Percentiles rank a stretch among this genome's conserved stretches.
Conservation (phyloP, 306 rosid species). For the Quillaja saponaria region DNA sequence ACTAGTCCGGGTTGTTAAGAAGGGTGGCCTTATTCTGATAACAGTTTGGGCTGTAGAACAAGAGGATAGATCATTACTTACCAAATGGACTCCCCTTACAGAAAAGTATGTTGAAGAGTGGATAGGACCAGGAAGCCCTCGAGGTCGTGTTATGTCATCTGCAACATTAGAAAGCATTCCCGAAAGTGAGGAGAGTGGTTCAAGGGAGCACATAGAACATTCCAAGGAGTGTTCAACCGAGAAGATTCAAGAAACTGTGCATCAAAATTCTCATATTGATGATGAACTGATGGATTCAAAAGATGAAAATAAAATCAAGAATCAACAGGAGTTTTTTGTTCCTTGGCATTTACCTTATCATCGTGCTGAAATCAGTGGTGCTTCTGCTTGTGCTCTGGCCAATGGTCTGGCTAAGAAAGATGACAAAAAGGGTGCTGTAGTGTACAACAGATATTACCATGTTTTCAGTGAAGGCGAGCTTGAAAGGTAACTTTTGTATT, state of each 20-base stretch:
- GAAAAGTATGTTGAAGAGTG: constrained; percentile 81
- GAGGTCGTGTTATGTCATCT: constrained; percentile 50
- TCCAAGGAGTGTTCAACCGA: constrained; percentile 31
- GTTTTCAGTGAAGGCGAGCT: constrained; percentile 95
- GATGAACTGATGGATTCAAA: constrained; percentile 21
- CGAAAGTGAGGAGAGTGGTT: constrained; percentile 59
- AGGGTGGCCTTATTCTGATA: constrained; percentile 83
- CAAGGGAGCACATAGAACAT: constrained; percentile 38
- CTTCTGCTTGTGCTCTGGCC: constrained; percentile 84
- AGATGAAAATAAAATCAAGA: constrained; percentile 38
- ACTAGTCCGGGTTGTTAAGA: constrained; percentile 80
- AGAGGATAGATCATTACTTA: constrained; percentile 66
- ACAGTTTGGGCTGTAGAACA: constrained; percentile 99
- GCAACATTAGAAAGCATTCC: constrained; percentile 73
- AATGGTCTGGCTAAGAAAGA: constrained; percentile 86
- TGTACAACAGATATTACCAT: constrained; percentile 90
- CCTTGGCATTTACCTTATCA: constrained; percentile 99
- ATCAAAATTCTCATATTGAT: constrained; percentile 26
- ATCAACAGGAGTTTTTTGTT: constrained; percentile 86
- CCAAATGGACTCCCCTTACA: constrained; percentile 84
- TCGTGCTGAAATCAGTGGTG: constrained; percentile 86
- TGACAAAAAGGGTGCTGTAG: constrained; percentile 83
- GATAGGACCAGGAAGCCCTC: constrained; percentile 84
- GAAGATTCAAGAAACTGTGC: constrained; percentile 31
- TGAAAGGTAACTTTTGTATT: constrained; percentile 62